A percentile compares a stretch with the other conserved stretches of the same genome.
Conservation (phyloP, 805 yeast species). For the Metschnikowia reukaufii region DNA sequence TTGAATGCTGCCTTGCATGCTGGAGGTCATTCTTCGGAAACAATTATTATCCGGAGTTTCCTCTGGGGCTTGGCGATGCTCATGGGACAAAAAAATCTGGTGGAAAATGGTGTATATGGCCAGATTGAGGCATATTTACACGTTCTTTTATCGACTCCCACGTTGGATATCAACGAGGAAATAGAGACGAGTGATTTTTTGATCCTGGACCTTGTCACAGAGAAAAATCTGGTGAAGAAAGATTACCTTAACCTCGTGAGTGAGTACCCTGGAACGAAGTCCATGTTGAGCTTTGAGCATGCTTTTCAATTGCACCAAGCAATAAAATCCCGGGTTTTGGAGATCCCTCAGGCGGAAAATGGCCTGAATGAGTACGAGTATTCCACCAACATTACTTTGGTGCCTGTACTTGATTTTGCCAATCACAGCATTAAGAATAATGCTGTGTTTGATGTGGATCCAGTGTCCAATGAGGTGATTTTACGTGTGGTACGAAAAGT, state of each 20-base stretch:
- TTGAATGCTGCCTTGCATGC: constrained; percentile 9
- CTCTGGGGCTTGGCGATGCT: constrained; percentile 15
- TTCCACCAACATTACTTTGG: constrained; percentile 53
- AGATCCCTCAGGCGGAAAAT: constrained; percentile 51
- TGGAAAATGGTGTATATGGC: background rate
- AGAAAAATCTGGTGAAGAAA: constrained; percentile 7
- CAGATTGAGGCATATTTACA: constrained; percentile 14
- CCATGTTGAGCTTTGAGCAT: constrained; percentile 21
- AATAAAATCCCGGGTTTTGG: constrained; percentile 59
- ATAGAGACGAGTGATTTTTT: no score
- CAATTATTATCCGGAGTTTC: constrained; percentile 17
- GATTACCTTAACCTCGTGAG: constrained; percentile 5
- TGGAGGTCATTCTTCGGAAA: constrained; percentile 13
- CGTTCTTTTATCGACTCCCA: constrained; percentile 13
- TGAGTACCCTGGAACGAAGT: constrained; percentile 1
- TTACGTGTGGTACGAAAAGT: constrained; percentile 25
- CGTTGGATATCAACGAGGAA: constrained; percentile 11
- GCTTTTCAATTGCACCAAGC: constrained; percentile 42
- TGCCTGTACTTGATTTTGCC: constrained; percentile 67
- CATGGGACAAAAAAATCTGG: background rate
- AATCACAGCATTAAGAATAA: constrained; percentile 49
- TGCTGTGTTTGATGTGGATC: constrained; percentile 62
- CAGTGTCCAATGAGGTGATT: constrained; percentile 41
- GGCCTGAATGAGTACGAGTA: constrained; percentile 36
- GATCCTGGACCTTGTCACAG: constrained; percentile 4